A percentile compares a stretch with the other conserved stretches of the same genome.
Evolutionary conservation across 495 filamentous ascomycete genomes (phyloP).

Genomic region (Aspergillus indologenus): DNA sequence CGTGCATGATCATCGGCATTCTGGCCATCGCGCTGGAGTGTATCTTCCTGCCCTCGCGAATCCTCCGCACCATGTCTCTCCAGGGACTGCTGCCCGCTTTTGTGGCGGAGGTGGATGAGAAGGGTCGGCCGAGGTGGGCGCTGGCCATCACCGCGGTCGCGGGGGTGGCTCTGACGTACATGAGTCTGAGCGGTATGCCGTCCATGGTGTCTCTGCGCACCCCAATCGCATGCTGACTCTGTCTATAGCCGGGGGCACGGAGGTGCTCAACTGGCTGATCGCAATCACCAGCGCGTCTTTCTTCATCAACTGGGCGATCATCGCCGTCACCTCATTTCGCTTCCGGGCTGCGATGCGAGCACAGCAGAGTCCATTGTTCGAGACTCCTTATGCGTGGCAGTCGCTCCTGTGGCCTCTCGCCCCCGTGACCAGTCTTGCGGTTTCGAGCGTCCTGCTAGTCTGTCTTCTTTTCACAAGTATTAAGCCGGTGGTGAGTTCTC

Average conservation of each 20-base stretch:
- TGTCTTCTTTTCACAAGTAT: slow-evolving; percentile 7
- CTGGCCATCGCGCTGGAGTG: slow-evolving; percentile 10
- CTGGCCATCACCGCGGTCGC: slow-evolving; percentile 5
- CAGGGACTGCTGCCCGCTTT: slow-evolving; percentile 8
- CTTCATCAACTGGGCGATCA: slow-evolving; percentile 18
- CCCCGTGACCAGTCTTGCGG: neutral
- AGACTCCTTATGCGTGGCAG: slow-evolving; percentile 6
- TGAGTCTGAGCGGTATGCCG: slow-evolving; percentile 12
- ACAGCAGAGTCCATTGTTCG: slow-evolving; percentile 7
- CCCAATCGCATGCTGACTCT: too few species aligned
- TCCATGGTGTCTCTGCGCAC: too few species aligned
- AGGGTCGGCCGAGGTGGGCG: slow-evolving; percentile 13
- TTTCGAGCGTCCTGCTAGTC: slow-evolving; percentile 8
- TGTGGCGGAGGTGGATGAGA: slow-evolving; percentile 9
- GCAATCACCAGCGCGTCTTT: slow-evolving; percentile 15
- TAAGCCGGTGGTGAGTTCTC: slow-evolving; percentile 5
- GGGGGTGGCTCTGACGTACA: slow-evolving; percentile 10
- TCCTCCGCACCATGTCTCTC: slow-evolving; percentile 12
- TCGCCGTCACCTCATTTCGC: slow-evolving; percentile 13
- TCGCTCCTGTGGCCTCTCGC: slow-evolving; percentile 11
- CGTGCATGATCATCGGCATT: slow-evolving; percentile 12
- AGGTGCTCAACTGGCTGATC: slow-evolving; percentile 16
- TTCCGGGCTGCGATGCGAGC: slow-evolving; percentile 13
- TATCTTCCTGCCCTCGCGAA: slow-evolving; percentile 13
- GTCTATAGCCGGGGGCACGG: slow-evolving; percentile 6